Evolutionary conservation across 495 filamentous ascomycete genomes (phyloP).

Genomic region (Aspergillus avenaceus): DNA sequence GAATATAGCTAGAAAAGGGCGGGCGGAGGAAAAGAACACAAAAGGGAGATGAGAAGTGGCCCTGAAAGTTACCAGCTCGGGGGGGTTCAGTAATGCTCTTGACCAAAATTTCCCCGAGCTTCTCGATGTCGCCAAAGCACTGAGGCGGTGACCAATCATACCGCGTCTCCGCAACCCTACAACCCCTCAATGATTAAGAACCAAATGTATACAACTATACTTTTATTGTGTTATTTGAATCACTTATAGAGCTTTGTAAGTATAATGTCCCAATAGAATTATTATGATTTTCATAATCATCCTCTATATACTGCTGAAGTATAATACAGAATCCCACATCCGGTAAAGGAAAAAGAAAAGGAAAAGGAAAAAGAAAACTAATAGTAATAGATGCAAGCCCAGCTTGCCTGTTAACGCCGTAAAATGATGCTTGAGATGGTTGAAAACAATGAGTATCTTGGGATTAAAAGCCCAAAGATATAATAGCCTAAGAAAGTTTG

Average conservation of each 20-base stretch:
- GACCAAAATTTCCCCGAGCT: constrained; percentile 50
- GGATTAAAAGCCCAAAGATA: background rate
- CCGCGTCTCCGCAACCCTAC: constrained; percentile 26
- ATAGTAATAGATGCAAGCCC: background rate
- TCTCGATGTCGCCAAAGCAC: constrained; percentile 23
- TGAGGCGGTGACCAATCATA: constrained; percentile 40
- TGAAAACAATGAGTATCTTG: background rate
- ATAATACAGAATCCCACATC: background rate
- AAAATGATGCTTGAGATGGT: background rate
- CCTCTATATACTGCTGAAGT: background rate
- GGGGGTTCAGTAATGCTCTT: constrained; percentile 15
- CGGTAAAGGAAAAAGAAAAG: no score
- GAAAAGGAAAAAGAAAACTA: no score
- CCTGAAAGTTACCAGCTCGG: constrained; percentile 13
- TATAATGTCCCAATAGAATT: no score
- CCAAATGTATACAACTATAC: background rate
- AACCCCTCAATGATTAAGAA: constrained; percentile 5
- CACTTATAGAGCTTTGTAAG: no score
- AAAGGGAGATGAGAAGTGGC: constrained; percentile 22
- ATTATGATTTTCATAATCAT: no score
- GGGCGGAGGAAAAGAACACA: constrained; percentile 8
- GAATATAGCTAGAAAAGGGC: constrained; percentile 10
- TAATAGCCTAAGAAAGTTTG: background rate
- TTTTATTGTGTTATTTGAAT: background rate
- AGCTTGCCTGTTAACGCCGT: background rate